Base-by-base conservation (phyloP, 441 rosid genomes). In the Syzygium malaccense region DNA sequence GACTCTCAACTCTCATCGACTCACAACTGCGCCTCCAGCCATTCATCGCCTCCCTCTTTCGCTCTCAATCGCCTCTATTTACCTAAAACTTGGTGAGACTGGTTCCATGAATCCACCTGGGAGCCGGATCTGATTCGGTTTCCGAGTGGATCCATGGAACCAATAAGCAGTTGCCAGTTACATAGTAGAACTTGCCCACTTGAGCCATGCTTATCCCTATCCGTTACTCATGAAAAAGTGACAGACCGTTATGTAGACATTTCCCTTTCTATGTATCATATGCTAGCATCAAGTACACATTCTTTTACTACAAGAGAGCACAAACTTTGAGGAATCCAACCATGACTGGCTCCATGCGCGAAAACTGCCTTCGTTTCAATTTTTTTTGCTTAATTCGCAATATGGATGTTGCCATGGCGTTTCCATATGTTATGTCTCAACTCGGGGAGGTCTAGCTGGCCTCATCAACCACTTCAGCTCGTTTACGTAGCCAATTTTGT, bases 141-240 rank as follows among this genome's bases (percentile, higher is more conserved):
- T 37, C 41, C 4, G 41, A 37, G 41, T 37, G 41, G 41, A 37
- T 41, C 7, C 45, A 41, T 41, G 1, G 6, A 41, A 41, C 45
- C 8, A 41, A 41, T 1, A 41, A 41, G 45, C 1, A 41, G 8
- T 41, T 41, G 0, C 45, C 8, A 1, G 45, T 41, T 41, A 1
- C 45, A 41, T 1, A 7, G 8, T 41, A 1, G 1, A 1, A 41
- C 1, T 1, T 7, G 45, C 8, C 45, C 6, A 41, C 8, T 1
- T 8, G 45, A 7, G 7, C 6, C 45, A 41, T 41, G 0, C 8
- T 41, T 1, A 7, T 7, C 45, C 45, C 45, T 41, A 41, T 64
- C 37, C n/a, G 11, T 7, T 30, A 14, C 20, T 64, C 71, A 14
- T 64, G 37, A 30, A 64, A 7, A 64, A 14, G 20, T 7, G 37